Percentiles rank a stretch among this genome's conserved stretches.
Evolutionary conservation across 352 stramenopile genomes (phyloP).

Genomic region (Blastocystis sp.): DNA sequence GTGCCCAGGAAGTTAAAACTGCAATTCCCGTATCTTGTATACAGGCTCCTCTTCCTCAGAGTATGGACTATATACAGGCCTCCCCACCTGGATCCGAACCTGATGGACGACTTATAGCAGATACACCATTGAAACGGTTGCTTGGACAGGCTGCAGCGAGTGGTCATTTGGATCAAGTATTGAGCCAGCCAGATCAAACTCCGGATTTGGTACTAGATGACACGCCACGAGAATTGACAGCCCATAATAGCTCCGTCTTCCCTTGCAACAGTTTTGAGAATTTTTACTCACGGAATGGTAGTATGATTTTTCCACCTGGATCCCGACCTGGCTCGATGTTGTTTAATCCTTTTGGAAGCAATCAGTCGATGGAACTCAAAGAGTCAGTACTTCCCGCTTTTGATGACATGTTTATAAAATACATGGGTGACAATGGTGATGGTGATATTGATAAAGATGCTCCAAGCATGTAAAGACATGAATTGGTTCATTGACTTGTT

Average conservation of each 20-base stretch:
- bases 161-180: conserved; percentile 2
- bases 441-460: conserved; percentile 54
- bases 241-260: conserved; percentile 19
- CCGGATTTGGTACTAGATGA: conserved; percentile 33
- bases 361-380: conserved; percentile 33
- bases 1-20: no score
- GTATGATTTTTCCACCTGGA: conserved; percentile 34
- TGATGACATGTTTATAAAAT: conserved; percentile 20
- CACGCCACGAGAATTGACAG: background rate
- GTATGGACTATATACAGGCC: no score
- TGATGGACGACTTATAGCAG: background rate
- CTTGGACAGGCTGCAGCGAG: background rate
- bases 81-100: background rate
- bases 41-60: no score
- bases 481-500: background rate
- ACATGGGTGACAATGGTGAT: background rate
- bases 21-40: no score
- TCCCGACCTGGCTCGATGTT: conserved; percentile 41
- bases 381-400: background rate
- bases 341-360: conserved; percentile 49
- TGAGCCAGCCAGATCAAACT: background rate
- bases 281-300: conserved; percentile 37
- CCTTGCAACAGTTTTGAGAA: conserved; percentile 11
- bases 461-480: conserved; percentile 5
- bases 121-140: conserved; percentile 16